Percentiles rank a stretch among this genome's conserved stretches.
Evolutionary conservation across 352 stramenopile genomes (phyloP).

Genomic region (Phytophthora hybrid): DNA sequence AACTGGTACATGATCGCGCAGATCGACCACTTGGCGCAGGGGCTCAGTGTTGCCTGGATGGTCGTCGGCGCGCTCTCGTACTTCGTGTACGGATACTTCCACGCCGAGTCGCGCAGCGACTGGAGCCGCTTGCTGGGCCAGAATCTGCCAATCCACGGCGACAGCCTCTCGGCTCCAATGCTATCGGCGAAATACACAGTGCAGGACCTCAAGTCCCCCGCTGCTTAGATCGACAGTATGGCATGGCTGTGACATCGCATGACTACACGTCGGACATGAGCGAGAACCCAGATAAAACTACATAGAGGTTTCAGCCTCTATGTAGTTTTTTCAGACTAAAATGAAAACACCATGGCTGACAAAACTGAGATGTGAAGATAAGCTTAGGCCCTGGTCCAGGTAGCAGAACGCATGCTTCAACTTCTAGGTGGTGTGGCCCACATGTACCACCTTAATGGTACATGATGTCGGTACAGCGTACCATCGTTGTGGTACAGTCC

Average conservation of each 20-base stretch:
- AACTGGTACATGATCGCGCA: slow-evolving; percentile 78
- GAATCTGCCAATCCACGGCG: slow-evolving; percentile 36
- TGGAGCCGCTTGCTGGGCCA: slow-evolving; percentile 53
- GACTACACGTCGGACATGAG: too few relatives aligned
- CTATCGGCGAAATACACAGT: slow-evolving; percentile 40
- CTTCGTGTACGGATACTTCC: slow-evolving; percentile 63
- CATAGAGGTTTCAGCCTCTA: too few relatives aligned
- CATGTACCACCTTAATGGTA: too few relatives aligned
- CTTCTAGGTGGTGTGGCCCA: too few relatives aligned
- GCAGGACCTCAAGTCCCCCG: slow-evolving; percentile 34
- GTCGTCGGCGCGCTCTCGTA: slow-evolving; percentile 56
- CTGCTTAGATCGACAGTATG: slow-evolving; percentile 17
- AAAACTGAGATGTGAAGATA: too few relatives aligned
- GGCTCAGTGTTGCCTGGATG: slow-evolving; percentile 57
- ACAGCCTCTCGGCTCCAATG: slow-evolving; percentile 45
- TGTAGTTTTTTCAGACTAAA: too few relatives aligned
- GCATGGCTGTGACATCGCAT: too few relatives aligned
- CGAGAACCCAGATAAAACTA: too few relatives aligned
- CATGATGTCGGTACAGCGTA: not conserved
- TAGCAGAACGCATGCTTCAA: too few relatives aligned
- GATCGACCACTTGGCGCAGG: slow-evolving; percentile 47
- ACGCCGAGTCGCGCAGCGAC: slow-evolving; percentile 47
- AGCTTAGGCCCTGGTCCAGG: too few relatives aligned
- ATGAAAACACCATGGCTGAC: too few relatives aligned
- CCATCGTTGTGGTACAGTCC: not conserved